Evolutionary conservation across 306 rosid genomes (phyloP), one percentile per base, ranked within the genome.

Genomic region (Cucumis cinereus): DNA sequence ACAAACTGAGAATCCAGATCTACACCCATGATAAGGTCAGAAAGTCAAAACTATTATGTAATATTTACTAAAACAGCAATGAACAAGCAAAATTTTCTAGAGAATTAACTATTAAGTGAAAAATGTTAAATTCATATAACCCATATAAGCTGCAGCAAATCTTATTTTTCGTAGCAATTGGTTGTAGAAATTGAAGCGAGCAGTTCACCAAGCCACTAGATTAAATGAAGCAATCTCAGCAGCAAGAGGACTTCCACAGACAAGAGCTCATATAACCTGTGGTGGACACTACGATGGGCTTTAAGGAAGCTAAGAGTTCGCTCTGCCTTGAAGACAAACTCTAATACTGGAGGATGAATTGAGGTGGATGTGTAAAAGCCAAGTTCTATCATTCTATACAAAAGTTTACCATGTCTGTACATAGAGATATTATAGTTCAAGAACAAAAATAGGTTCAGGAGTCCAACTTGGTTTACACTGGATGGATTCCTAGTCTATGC

Each of bases 11-110:
- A 35, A 84, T 91, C 79, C 91, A 85, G 86, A 85, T 93, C 86
- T 88, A 79, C 80, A 79, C 85, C 13, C 85, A 86, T 77, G 93
- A 87, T 77, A 89, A 90, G 98, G 98, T 93, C 55, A 71, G 84
- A 13, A 14, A 81, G 41, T 75, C 53, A 41, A 43, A 43, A 69
- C 36, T 17, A 14, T 24, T 12, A 20, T 43, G 52, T 3, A 68
- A 40, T 5, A 20, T 68, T 41, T 10, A 10, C 53, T n/a, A 1
- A 11, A 0, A 36, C 4, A 8, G 15, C 19, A 35, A 63, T 36
- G 22, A 61, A 16, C 17, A 30, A 30, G 23, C 45, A 16, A 7
- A 8, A 7, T 33, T 35, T 8, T 63, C 20, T 20, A n/a, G 7
- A 10, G 33, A 38, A 12, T 7, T 3, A 30, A 30, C 35, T 30